These are phyloP conservation scores for Claviceps capensis DNA, from an alignment of 2,329 filamentous ascomycete species.

Conservation along the genomic window DNA sequence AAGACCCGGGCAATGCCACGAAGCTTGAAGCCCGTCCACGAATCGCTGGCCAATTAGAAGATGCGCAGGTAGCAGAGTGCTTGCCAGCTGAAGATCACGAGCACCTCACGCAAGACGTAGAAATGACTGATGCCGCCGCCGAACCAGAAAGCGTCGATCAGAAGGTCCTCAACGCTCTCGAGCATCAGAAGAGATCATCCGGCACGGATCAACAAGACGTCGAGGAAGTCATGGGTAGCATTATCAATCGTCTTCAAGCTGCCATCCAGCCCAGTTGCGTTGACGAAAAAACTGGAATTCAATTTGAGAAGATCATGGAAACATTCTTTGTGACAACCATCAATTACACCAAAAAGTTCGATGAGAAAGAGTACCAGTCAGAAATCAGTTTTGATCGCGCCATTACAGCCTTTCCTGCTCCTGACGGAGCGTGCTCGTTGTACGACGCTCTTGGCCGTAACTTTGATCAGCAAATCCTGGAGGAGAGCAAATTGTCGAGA, in stretches of 20 bases:
- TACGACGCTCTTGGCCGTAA: slow-evolving; percentile 76
- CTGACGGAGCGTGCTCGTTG: slow-evolving; percentile 43
- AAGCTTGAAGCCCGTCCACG: not conserved
- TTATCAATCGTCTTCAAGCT: slow-evolving; percentile 79
- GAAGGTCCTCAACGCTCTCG: slow-evolving; percentile 30
- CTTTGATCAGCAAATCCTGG: slow-evolving; percentile 68
- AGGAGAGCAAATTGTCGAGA: slow-evolving; percentile 45
- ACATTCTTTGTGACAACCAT: slow-evolving; percentile 50
- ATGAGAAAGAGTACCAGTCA: slow-evolving; percentile 25
- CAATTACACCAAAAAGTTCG: slow-evolving; percentile 43
- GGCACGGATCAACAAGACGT: slow-evolving; percentile 79
- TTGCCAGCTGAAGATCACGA: not conserved
- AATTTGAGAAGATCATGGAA: slow-evolving; percentile 67
- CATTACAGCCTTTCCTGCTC: slow-evolving; percentile 45
- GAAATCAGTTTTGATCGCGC: slow-evolving; percentile 45
- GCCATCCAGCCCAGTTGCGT: slow-evolving; percentile 65
- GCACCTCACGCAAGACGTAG: slow-evolving; percentile 10
- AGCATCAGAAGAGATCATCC: slow-evolving; percentile 31
- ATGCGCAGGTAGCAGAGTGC: not conserved
- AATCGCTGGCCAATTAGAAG: not conserved
- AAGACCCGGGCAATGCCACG: not conserved
- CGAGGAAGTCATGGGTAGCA: slow-evolving; percentile 86
- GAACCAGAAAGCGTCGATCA: slow-evolving; percentile 28
- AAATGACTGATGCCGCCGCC: slow-evolving; percentile 17
- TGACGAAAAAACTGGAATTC: slow-evolving; percentile 50